Evolutionary conservation across 768 basidiomycete species (phyloP), one percentile per base, ranked within the genome.

Genomic region (Calocybe indica): DNA sequence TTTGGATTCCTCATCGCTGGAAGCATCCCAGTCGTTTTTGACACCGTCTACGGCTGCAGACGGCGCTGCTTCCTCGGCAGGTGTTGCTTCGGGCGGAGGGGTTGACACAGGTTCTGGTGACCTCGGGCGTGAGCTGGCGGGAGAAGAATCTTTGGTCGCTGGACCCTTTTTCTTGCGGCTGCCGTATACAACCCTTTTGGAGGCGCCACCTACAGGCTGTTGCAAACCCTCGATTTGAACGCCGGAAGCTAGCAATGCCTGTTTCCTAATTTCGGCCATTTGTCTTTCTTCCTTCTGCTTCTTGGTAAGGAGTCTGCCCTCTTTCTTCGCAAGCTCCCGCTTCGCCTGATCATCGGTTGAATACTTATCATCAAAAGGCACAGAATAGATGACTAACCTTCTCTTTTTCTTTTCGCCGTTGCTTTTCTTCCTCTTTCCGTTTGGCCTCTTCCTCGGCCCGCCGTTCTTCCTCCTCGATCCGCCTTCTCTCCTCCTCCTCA

Each of bases 221-320:
- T 91, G 85, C 13, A 98, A 71, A 51, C 91, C 96, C 58, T 94
- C 93, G 50, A 99, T 87, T 55, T 85, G 83, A 41, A 88, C 87
- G 43, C 92, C 93, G 33, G 89, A 87, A 13, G 89, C 86, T 43
- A 98, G 74, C 45, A 98, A 78, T 2, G 95, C 94, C 61, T 95
- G 82, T 61, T 83, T 88, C 47, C 93, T 84, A 30, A 91, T 80
- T 63, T 97, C 94, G 2, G 92, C 93, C 54, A 83, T 87, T 14
- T 88, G 88, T 56, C 78, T 84, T 63, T 97, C 94, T 59, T 91
- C 88, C 66, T 92, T 95, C 64, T 98, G 94, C 67, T 94, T 96
- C 66, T 95, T 93, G n/a, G 95, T 98, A 43, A 98, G 75, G 22
- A 95, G 70, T 40, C 88, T 81, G 15, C 96, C 96, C 68, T 98